These are phyloP conservation scores for Tremella yokohamensis DNA, from an alignment of 768 basidiomycete genomes.

Conservation along the genomic window DNA sequence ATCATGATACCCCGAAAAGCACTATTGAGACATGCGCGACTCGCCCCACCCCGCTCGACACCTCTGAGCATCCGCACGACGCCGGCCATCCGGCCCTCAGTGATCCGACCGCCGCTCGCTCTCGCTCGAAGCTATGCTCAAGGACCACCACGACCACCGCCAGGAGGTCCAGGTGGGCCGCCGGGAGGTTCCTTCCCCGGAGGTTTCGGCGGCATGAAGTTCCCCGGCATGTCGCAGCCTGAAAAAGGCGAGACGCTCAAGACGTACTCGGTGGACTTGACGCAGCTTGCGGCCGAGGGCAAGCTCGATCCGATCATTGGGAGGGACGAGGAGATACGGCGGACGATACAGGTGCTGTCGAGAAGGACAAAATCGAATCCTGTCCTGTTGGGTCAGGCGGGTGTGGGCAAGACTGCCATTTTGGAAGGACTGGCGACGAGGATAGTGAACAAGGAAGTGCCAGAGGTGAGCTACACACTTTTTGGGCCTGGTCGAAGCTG, in stretches of 20 bases:
- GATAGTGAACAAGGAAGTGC: slow-evolving; percentile 83
- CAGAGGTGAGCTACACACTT: slow-evolving; percentile 60
- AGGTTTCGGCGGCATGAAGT: slow-evolving; percentile 41
- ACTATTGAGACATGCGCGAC: too few relatives aligned
- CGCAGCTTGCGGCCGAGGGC: slow-evolving; percentile 74
- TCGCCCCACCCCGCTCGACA: too few relatives aligned
- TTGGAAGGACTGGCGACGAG: slow-evolving; percentile 82
- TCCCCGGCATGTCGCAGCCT: slow-evolving; percentile 34
- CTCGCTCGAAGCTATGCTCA: too few relatives aligned
- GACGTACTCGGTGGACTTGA: slow-evolving; percentile 79
- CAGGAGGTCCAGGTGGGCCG: not conserved
- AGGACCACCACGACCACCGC: slow-evolving; percentile 1
- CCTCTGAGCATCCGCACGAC: too few relatives aligned
- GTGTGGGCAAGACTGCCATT: slow-evolving; percentile 90
- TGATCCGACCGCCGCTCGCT: too few relatives aligned
- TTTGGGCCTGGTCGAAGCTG: not conserved
- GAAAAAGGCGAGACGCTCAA: slow-evolving; percentile 81
- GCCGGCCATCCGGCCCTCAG: too few relatives aligned
- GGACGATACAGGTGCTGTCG: slow-evolving; percentile 87
- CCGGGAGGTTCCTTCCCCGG: slow-evolving; percentile 2
- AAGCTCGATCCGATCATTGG: slow-evolving; percentile 90
- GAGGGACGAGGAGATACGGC: slow-evolving; percentile 64
- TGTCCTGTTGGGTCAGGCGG: slow-evolving; percentile 68
- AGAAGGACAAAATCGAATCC: slow-evolving; percentile 89
- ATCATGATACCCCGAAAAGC: too few relatives aligned